Evolutionary conservation across 1,284 basidiomycete species (phyloP), one percentile per base, ranked within the genome.

Genomic region (Pseudozyma hubeiensis): DNA sequence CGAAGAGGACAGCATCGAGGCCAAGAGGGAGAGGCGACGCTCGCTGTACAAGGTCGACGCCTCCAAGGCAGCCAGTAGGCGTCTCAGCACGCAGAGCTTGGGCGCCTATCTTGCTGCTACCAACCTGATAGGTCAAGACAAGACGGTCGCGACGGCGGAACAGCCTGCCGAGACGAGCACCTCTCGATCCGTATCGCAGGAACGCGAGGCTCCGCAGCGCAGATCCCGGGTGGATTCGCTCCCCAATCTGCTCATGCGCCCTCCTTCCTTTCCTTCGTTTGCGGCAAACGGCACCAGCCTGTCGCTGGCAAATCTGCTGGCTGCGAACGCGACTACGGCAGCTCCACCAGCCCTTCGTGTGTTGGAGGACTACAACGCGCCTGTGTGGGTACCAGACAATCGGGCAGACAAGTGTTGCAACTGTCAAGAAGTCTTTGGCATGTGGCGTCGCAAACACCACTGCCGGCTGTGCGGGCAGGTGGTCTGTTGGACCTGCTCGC

Each of bases 361-460:
- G 68, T 90, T 95, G 39, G 92, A 95, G 49, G 91, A 93, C 84
- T 96, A 94, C 86, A 90, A 93, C 1, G 93, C 94, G 4, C 92
- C 94, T 0, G 89, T 96, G 10, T 97, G 94, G 94, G 90, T 95
- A 16, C 93, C 94, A 0, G 93, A 97, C 81, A 89, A 89, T 61
- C 91, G 89, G 80, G 90, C 92, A 8, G 88, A 89, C 65, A 88
- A 88, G 45, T 97, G 94, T 84, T 93, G 93, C 91, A 87, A 91
- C 13, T 97, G 94, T 81, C 89, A 89, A 11, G 87, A 89, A 53
- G 78, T 87, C 24, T 97, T 97, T 85, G 91, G 91, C 6, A 90
- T 93, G 87, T 88, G 92, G 83, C 87, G 92, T 66, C 86, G 94
- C 74, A 88, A 92, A 77, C 94, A 97, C 83, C 94, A 97, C 82